Base-by-base conservation (phyloP, 192 early-diverging fungal genomes). In the Linnemannia schmuckeri region DNA sequence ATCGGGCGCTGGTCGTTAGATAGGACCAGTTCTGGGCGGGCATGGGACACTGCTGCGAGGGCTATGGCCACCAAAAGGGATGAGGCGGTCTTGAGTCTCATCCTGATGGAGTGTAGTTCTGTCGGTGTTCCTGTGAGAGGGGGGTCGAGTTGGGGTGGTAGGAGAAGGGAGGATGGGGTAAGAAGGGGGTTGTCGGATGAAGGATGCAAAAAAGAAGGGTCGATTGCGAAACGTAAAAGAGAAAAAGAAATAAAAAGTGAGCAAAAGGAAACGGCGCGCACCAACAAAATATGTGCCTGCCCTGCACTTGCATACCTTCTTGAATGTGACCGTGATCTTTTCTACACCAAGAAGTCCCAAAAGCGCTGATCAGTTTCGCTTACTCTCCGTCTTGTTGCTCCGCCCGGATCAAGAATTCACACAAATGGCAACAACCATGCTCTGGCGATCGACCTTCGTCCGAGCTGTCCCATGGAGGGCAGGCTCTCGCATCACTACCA, bases 1-100 rank as follows among this genome's bases (percentile, higher is more conserved):
- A 88, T 70, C 6, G 24, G 61, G 35, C 90, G 82, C 33, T 76
- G 71, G 79, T 91, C 90, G 38, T 89, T 75, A 15, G 76, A 77
- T 72, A 90, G 71, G 40, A 86, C 38, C 22, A 90, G 63, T 27
- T 81, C 78, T 49, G 89, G 89, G 54, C 89, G 76, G 1, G 79
- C 82, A 38, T 44, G 49, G 12, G 79, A 75, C 41, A 87, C 71
- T 40, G 72, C 55, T 13, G 72, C 79, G 38, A 87, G 30, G 2
- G 76, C 72, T 41, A 63, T 38, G 18, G 76, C 42, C 22, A 41
- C 63, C 30, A 81, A 69, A n/a, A 86, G 18, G 49, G 75, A 73
- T 22, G 79, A 81, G 30, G 70, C 38, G 1, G 75, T 70, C 71
- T 68, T 80, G 37, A 86, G 52, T 61, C 76, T 86, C 84, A 86